Conservation (phyloP, 2,329 filamentous ascomycete species). For the Lachnellula hyalina region DNA sequence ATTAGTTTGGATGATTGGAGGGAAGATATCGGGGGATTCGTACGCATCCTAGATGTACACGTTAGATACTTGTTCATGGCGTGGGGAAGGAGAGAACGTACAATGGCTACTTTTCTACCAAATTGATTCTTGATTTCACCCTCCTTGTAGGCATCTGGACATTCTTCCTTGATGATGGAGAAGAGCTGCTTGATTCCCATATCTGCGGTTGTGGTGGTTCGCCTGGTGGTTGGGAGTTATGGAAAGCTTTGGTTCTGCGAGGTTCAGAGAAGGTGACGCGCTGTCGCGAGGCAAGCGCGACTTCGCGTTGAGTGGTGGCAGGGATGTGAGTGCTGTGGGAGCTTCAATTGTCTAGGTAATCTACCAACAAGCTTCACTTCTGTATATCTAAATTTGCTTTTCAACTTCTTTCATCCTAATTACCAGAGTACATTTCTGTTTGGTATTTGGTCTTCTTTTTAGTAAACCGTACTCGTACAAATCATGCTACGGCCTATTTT, state of each 20-base stretch:
- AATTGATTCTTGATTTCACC: conserved; percentile 99
- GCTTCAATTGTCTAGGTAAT: background rate
- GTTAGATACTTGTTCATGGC: conserved; percentile 12
- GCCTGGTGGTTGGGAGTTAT: background rate
- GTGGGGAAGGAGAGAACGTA: conserved; percentile 43
- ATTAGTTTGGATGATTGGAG: conserved; percentile 11
- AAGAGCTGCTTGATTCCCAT: conserved; percentile 71
- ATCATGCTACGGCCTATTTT: background rate
- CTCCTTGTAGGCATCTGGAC: conserved; percentile 91
- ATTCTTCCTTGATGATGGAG: conserved; percentile 82
- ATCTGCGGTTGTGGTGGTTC: conserved; percentile 22
- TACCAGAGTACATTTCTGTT: background rate
- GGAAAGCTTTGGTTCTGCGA: background rate
- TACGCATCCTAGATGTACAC: conserved; percentile 50
- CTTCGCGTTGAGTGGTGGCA: conserved; percentile 20
- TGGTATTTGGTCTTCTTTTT: no score
- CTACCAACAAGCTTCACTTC: background rate
- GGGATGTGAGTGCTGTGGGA: background rate
- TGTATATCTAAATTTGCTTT: background rate
- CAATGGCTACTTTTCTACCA: conserved; percentile 95
- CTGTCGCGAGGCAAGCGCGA: conserved; percentile 9
- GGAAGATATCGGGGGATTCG: conserved; percentile 12
- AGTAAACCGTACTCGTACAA: background rate
- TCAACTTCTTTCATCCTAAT: background rate
- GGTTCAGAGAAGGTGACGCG: conserved; percentile 16